These are phyloP conservation scores for Aspergillus incahuasiensis DNA, from an alignment of 495 filamentous ascomycete genomes.

Conservation along the genomic window DNA sequence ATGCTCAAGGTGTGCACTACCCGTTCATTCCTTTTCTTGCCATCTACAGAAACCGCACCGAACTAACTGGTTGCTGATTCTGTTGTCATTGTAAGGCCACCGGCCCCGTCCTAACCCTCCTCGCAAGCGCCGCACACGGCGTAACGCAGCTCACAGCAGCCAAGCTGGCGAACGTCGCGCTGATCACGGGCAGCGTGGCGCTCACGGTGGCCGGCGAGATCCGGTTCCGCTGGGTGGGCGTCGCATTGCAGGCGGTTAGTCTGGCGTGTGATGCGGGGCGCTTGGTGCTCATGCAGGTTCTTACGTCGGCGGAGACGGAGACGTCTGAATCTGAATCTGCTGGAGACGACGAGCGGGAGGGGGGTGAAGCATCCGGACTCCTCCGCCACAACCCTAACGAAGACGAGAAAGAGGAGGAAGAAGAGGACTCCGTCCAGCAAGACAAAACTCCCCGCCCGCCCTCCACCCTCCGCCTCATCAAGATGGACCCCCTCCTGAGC, in stretches of 20 bases:
- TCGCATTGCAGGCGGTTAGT: constrained; percentile 65
- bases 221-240: constrained; percentile 62
- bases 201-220: constrained; percentile 75
- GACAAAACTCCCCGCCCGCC: too few relatives aligned
- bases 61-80: too few relatives aligned
- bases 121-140: constrained; percentile 61
- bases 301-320: constrained; percentile 37
- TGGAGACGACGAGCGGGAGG: constrained; percentile 20
- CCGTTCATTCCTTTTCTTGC: not conserved
- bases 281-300: constrained; percentile 71
- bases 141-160: constrained; percentile 56
- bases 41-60: not conserved
- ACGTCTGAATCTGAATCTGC: too few relatives aligned
- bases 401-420: not conserved
- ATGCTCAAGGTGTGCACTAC: constrained; percentile 80
- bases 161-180: constrained; percentile 60
- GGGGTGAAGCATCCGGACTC: constrained; percentile 28
- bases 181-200: constrained; percentile 70
- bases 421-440: too few relatives aligned
- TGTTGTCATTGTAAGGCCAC: too few relatives aligned
- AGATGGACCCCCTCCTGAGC: constrained; percentile 83
- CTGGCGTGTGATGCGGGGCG: constrained; percentile 71
- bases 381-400: constrained; percentile 9
- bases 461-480: constrained; percentile 30
- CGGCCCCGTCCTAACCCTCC: constrained; percentile 63